Evolutionary conservation across 2,329 filamentous ascomycete genomes (phyloP), one percentile per base, ranked within the genome.

Genomic region (Xylogone sp.): DNA sequence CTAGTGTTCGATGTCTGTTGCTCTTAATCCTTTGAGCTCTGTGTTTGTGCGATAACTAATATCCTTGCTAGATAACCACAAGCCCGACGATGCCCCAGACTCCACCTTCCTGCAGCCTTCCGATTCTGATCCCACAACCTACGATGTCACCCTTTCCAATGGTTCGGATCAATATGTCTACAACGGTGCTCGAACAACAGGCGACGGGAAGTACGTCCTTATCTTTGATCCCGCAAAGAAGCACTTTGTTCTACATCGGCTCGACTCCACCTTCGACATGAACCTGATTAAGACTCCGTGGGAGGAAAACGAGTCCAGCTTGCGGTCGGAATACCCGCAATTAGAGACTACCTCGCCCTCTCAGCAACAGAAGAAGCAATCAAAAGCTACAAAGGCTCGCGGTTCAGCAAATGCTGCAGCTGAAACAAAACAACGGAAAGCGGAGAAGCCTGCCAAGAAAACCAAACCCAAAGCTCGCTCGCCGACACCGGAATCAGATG

Each of bases 231-330:
- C 86, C 8, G 74, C 77, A 18, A 83, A 82, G 48, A 83, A 93
- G 63, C 86, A 80, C 51, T 94, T 94, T 59, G 83, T 94, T 22
- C 78, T 97, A 50, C 90, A 97, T 71, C 84, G 83, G 48, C 75
- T 97, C 50, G 83, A 90, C 65, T 87, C 85, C n/a, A 84, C 85
- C 39, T 87, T 96, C 70, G 86, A 90, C 63, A 92, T 96, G 86
- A 97, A 96, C 68, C 72, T 96, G 49, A 83, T 81, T 48, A 82
- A 79, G 50, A 83, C 83, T 13, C 88, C 87, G 2, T 80, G 77
- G 57, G 85, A 86, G 61, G 73, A 76, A 49, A 82, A 89, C 58
- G 70, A 77, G 49, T 79, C 81, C 24, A 82, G 78, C 61, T 75
- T 95, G 42, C 77, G 81, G 45, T 78, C 82, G 46, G 78, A 86